These are phyloP conservation scores for Dichomitus squalens DNA, from an alignment of 1,284 basidiomycete genomes.

Conservation along the genomic window DNA sequence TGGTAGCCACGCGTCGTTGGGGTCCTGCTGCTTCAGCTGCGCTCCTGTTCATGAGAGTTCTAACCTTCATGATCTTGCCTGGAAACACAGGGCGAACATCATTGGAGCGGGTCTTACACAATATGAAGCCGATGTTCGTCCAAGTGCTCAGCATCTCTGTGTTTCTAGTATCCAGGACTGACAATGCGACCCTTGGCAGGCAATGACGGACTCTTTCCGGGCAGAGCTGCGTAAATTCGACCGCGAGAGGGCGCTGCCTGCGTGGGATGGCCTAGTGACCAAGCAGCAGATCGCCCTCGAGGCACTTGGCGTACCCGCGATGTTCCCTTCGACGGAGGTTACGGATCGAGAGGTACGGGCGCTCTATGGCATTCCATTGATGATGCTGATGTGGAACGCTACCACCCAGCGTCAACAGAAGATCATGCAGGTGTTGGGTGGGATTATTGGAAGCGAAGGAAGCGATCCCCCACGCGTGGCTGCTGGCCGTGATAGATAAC, in stretches of 20 bases:
- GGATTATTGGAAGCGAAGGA: conserved; percentile 35
- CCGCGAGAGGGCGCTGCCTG: conserved; percentile 58
- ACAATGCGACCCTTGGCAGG: conserved; percentile 40
- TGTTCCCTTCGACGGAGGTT: conserved; percentile 57
- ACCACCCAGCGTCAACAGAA: conserved; percentile 46
- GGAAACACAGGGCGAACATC: conserved; percentile 52
- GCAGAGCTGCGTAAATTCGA: conserved; percentile 70
- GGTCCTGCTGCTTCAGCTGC: neutral
- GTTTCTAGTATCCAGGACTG: conserved; percentile 12
- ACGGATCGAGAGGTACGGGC: conserved; percentile 57
- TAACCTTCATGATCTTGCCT: neutral
- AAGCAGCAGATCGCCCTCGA: conserved; percentile 69
- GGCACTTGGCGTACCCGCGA: conserved; percentile 63
- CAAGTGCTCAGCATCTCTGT: conserved; percentile 3
- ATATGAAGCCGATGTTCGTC: conserved; percentile 67
- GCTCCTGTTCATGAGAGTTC: neutral
- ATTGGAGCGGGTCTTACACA: conserved; percentile 65
- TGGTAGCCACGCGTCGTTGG: neutral
- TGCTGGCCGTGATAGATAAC: conserved; percentile 7
- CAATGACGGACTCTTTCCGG: conserved; percentile 60
- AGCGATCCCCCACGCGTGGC: conserved; percentile 1
- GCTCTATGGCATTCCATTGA: conserved; percentile 8
- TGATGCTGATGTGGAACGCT: conserved; percentile 7
- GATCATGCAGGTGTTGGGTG: conserved; percentile 53
- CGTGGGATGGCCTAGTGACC: conserved; percentile 73